phyloP scores from a whole-genome alignment of 2,329 filamentous ascomycete genomes.

The Nothopassalora personata region DNA sequence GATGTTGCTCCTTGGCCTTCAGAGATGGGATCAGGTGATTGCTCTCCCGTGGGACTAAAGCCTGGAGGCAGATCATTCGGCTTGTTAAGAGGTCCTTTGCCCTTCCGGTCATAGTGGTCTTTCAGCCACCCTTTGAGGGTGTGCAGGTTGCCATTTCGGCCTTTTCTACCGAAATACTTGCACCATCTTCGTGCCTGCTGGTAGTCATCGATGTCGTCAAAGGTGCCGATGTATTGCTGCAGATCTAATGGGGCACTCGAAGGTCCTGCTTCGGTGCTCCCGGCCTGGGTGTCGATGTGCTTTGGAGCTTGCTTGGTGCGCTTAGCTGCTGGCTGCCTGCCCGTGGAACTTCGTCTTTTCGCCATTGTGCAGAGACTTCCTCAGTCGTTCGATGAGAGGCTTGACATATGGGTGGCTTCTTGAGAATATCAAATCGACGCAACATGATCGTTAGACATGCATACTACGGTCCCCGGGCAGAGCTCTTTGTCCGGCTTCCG shows the following conservation, averaged over 20 bases:
- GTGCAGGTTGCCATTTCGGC: not conserved
- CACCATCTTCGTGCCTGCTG: not conserved
- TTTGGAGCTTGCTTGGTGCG: not conserved
- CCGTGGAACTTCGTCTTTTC: not conserved
- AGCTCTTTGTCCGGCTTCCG: not conserved
- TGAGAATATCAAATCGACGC: not conserved
- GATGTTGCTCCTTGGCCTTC: too few species aligned
- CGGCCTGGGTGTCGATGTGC: not conserved
- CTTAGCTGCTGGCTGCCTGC: not conserved
- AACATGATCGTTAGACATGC: not conserved
- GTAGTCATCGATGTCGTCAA: not conserved
- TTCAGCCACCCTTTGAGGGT: not conserved
- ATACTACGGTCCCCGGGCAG: not conserved
- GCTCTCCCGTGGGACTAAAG: not conserved
- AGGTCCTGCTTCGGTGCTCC: too few species aligned
- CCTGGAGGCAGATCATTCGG: not conserved
- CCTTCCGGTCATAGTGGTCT: not conserved
- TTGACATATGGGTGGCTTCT: not conserved
- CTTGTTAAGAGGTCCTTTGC: not conserved
- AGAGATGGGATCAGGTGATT: not conserved
- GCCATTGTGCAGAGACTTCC: not conserved
- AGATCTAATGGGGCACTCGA: not conserved
- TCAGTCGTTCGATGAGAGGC: not conserved
- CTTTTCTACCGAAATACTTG: not conserved
- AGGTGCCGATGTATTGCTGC: not conserved